Base-by-base conservation (phyloP, 2,329 filamentous ascomycete genomes). In the Neofusicoccum ribis region DNA sequence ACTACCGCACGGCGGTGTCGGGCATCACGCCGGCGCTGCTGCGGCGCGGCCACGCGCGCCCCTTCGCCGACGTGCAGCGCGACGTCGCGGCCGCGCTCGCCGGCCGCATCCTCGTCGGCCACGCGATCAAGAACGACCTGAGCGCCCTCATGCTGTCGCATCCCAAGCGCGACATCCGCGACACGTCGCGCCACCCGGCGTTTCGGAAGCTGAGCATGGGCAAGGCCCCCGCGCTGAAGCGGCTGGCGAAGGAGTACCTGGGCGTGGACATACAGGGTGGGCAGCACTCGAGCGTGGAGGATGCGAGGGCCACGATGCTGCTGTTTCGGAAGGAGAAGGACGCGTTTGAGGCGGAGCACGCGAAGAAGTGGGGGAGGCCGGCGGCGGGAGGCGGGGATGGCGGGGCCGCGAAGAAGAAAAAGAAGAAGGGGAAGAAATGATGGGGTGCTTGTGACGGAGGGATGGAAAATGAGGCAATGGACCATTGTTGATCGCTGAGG, bases 221-320 rank as follows among this genome's bases (percentile, higher is more conserved):
- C 0, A 85, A 85, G 67, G 90, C 91, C 68, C 91, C 91, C 3
- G 86, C 87, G 5, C 74, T 95, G 70, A 85, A 86, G 74, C 78
- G 85, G 63, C 70, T 89, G 65, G 85, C 85, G 20, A 81, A 82
- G 66, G 83, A 85, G 69, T 77, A 87, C 64, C 70, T 89, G 41
- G 87, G 86, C 0, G 72, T 87, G 63, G 82, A 84, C 65, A 88
- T 89, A 34, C 87, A 89, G 72, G 80, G 79, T 4, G 86, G 85
- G 1, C 83, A 84, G 67, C 87, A 89, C 79, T 86, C 83, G 62
- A 86, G 84, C 71, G 81, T 89, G 63, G 87, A 89, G 72, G 95
- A 99, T 81, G 95, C 95, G 1, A 84, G 92, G 69, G 92, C 91
- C 5, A 89, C 93, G 0, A 98, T 99, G 93, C 80, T 94, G 64